Evolutionary conservation across 2,329 filamentous ascomycete genomes (phyloP), one percentile per base, ranked within the genome.

Genomic region (Plenodomus biglobosus): DNA sequence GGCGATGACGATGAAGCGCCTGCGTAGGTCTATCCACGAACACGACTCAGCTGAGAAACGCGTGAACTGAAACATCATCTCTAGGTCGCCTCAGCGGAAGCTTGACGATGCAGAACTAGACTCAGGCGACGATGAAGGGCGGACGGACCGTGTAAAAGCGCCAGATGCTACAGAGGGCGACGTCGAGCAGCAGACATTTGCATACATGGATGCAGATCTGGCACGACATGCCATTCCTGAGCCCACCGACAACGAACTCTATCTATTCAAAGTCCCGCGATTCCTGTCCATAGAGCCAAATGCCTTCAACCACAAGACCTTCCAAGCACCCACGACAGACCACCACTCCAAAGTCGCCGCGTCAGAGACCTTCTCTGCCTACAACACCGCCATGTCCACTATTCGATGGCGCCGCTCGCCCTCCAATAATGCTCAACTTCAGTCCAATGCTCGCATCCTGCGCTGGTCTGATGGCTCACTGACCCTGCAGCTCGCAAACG

Each of bases 401-500:
- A 79, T 88, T 40, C 84, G 88, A 52, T 89, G 85, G 73, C 83
- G 86, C 44, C 83, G 80, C 62, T 85, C 89, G 48, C 78, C 84
- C 8, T 79, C 78, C n/a, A 74, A 85, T 46, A 86, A 83, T 1
- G 80, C 81, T 40, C 76, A 84, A 52, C 76, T 91, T 11, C 83
- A 87, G 65, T 91, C 87, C 64, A 92, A 92, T 66, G 82, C 88
- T 2, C 81, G 85, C 53, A 75, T 92, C 22, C 83, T 89, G 64
- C 82, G 82, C 58, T 92, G 88, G 88, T 90, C 85, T 52, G 88
- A 92, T 64, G 88, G 88, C 21, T 90, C 86, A 3, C 75, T 89
- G 15, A 91, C 87, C 10, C 76, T 92, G 19, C 83, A 86, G n/a
- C 78, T 92, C 19, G 88, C 87, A 13, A 84, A 83, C 50, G 79